Evolutionary conservation across 352 stramenopile genomes (phyloP).

Genomic region (Pythium volutum): DNA sequence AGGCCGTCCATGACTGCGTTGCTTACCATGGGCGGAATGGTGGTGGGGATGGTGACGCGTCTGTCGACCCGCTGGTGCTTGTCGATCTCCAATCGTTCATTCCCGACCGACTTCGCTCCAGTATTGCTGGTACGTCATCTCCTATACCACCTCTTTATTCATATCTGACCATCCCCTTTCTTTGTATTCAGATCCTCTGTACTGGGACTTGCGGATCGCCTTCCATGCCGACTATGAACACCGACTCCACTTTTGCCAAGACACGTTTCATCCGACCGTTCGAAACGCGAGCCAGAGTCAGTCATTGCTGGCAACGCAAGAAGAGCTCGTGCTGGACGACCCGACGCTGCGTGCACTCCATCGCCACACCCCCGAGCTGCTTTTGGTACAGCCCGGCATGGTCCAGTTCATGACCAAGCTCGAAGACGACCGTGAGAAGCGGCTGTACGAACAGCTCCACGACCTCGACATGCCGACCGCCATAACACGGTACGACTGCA

Average conservation of each 20-base stretch:
- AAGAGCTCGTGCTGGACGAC: slow-evolving; percentile 15
- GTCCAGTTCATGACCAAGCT: slow-evolving; percentile 21
- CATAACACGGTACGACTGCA: slow-evolving; percentile 24
- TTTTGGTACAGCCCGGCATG: slow-evolving; percentile 7
- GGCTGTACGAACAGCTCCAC: slow-evolving; percentile 18
- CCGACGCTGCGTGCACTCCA: slow-evolving; percentile 11
- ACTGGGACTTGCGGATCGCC: slow-evolving; percentile 24
- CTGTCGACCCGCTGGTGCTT: slow-evolving; percentile 4
- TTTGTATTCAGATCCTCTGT: slow-evolving; percentile 23
- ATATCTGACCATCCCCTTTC: background rate
- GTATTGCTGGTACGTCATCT: slow-evolving; percentile 25
- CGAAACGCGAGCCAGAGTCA: background rate
- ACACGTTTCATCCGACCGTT: slow-evolving; percentile 8
- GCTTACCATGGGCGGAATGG: slow-evolving; percentile 4
- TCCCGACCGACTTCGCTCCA: slow-evolving; percentile 23
- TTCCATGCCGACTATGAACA: slow-evolving; percentile 21
- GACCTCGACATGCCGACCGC: slow-evolving; percentile 15
- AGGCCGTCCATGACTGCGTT: slow-evolving; percentile 24
- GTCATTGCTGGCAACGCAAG: background rate
- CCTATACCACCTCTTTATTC: too few relatives aligned
- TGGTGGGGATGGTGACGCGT: background rate
- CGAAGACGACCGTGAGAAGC: slow-evolving; percentile 21
- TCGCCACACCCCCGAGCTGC: background rate
- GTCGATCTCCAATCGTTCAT: slow-evolving; percentile 26
- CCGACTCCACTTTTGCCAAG: slow-evolving; percentile 20